Percentiles rank a stretch among this genome's conserved stretches.
Evolutionary conservation across 768 basidiomycete genomes (phyloP).

Genomic region (Kwoniella sp.): DNA sequence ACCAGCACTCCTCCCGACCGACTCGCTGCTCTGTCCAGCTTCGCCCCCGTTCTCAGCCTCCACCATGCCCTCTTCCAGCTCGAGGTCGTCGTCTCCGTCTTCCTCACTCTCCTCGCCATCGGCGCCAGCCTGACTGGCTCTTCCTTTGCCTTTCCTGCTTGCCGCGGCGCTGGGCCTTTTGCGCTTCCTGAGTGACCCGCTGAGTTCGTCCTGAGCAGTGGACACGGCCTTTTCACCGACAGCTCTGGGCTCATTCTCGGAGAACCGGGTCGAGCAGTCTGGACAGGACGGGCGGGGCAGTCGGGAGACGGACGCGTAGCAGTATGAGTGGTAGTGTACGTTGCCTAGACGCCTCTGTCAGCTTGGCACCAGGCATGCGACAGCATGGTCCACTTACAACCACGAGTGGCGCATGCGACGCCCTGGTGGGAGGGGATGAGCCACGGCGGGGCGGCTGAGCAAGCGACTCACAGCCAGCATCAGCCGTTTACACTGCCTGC

Average conservation of each 20-base stretch:
- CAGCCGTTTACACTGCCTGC: conserved; percentile 31
- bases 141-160: conserved; percentile 4
- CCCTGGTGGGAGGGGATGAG: conserved; percentile 14
- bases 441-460: background rate
- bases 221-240: conserved; percentile 41
- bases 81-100: conserved; percentile 12
- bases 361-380: background rate
- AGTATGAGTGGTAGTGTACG: conserved; percentile 36
- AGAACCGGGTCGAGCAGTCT: conserved; percentile 24
- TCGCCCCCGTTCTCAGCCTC: conserved; percentile 7
- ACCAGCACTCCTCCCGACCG: conserved; percentile 7
- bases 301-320: conserved; percentile 20
- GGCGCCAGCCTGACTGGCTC: conserved; percentile 2
- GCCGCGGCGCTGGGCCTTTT: conserved; percentile 10
- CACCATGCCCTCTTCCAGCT: conserved; percentile 21
- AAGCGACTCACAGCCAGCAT: conserved; percentile 35
- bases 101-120: conserved; percentile 11
- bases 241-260: conserved; percentile 8
- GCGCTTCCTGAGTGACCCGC: conserved; percentile 7
- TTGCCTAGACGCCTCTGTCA: conserved; percentile 16
- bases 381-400: conserved; percentile 15
- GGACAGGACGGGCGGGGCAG: conserved; percentile 23
- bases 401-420: conserved; percentile 20
- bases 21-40: conserved; percentile 2
- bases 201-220: conserved; percentile 24